phyloP scores from a whole-genome alignment of 768 basidiomycete genomes.

The Tulasnella sp. region DNA sequence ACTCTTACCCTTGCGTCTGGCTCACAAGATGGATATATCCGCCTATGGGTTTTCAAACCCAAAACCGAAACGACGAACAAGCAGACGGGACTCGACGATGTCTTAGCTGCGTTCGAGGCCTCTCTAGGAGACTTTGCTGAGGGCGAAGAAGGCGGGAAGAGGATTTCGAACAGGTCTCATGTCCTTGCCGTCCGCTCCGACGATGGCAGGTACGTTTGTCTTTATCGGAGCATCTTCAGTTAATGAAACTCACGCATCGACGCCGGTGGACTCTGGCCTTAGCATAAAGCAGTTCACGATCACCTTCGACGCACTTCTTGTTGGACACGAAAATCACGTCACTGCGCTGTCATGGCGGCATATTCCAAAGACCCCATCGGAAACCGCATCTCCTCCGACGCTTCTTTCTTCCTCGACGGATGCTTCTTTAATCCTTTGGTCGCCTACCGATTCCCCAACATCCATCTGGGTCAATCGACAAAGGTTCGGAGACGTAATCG shows the following conservation, averaged over 20 bases:
- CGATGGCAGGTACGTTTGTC: conserved; percentile 33
- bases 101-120: conserved; percentile 82
- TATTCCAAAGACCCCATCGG: conserved; percentile 30
- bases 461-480: conserved; percentile 86
- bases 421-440: conserved; percentile 91
- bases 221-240: neutral
- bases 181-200: conserved; percentile 11
- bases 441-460: conserved; percentile 37
- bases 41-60: conserved; percentile 79
- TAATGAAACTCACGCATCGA: neutral
- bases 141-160: conserved; percentile 68
- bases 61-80: conserved; percentile 30
- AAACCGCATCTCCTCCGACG: conserved; percentile 34
- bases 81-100: conserved; percentile 49
- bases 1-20: conserved; percentile 76
- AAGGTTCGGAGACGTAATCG: conserved; percentile 93
- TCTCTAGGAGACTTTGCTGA: conserved; percentile 61
- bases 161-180: conserved; percentile 49
- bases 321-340: conserved; percentile 93
- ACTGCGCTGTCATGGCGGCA: conserved; percentile 78
- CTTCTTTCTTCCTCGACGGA: conserved; percentile 92
- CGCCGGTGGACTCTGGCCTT: neutral
- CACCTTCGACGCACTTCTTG: conserved; percentile 85
- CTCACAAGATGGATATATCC: conserved; percentile 89
- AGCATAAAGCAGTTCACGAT: conserved; percentile 55